Evolutionary conservation across 768 basidiomycete genomes (phyloP).

Genomic region (Tubosaeta sp.): DNA sequence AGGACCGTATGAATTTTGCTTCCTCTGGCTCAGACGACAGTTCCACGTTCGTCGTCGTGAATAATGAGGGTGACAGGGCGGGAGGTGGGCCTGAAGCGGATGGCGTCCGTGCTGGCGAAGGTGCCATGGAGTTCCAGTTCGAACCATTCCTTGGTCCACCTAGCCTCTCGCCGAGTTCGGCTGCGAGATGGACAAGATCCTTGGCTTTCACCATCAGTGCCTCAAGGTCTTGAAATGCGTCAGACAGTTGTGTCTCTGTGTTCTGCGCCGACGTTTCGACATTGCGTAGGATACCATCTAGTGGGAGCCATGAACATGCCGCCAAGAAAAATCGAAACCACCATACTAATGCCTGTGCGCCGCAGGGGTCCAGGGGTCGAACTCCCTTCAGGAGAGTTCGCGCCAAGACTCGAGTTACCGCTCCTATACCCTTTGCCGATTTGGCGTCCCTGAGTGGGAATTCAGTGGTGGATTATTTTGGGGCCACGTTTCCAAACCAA

Average conservation of each 20-base stretch:
- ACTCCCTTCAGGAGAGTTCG: conserved; percentile 12
- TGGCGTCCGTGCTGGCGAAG: conserved; percentile 16
- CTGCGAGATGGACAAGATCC: conserved; percentile 89
- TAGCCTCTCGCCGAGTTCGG: conserved; percentile 80
- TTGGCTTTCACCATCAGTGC: conserved; percentile 86
- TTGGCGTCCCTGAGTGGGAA: conserved; percentile 24
- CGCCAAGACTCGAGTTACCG: conserved; percentile 20
- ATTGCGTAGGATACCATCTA: conserved; percentile 78
- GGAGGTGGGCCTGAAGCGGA: conserved; percentile 18
- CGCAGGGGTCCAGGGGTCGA: conserved; percentile 16
- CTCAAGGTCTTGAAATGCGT: conserved; percentile 84
- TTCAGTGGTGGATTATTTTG: conserved; percentile 1
- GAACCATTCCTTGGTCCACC: conserved; percentile 37
- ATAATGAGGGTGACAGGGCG: conserved; percentile 20
- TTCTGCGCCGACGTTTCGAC: conserved; percentile 67
- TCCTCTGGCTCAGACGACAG: conserved; percentile 66
- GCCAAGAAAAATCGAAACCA: not conserved
- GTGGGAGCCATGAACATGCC: conserved; percentile 4
- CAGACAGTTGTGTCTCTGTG: conserved; percentile 60
- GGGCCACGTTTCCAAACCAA: conserved; percentile 19
- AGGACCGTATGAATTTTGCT: conserved; percentile 82
- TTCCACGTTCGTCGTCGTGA: conserved; percentile 28
- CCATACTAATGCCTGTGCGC: conserved; percentile 28
- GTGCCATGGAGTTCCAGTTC: not conserved
- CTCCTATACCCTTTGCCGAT: conserved; percentile 21